Percentiles rank a stretch among this genome's conserved stretches.
Conservation (phyloP, 148 eudicot species). For the Persicaria tinctoria region DNA sequence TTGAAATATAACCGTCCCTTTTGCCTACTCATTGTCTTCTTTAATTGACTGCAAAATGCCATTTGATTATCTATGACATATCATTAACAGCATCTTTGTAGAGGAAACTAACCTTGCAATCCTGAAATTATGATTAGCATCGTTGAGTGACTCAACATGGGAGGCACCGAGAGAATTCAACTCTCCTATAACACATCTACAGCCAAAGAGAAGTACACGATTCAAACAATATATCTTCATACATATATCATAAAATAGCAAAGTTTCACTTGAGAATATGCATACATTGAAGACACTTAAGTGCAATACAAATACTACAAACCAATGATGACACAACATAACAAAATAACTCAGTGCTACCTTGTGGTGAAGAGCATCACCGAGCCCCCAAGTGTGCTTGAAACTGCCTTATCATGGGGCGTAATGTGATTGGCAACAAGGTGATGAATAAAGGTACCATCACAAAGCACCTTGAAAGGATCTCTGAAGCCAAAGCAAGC, state of each 20-base stretch:
- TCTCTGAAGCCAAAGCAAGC: constrained; percentile 79
- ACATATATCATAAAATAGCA: too few relatives aligned
- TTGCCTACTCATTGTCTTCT: background rate
- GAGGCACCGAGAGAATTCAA: constrained; percentile 58
- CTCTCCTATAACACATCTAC: constrained; percentile 80
- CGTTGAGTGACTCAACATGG: constrained; percentile 41
- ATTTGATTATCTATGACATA: background rate
- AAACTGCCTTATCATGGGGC: constrained; percentile 51
- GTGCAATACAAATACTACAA: background rate
- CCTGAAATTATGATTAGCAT: constrained; percentile 42
- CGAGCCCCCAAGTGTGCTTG: constrained; percentile 43
- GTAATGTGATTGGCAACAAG: constrained; percentile 40
- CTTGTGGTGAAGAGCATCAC: constrained; percentile 76
- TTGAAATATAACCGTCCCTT: background rate
- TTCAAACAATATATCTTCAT: background rate
- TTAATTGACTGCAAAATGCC: background rate
- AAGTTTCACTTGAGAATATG: too few relatives aligned
- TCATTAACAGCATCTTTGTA: background rate
- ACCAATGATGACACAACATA: background rate
- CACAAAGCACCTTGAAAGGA: constrained; percentile 85
- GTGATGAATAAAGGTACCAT: constrained; percentile 83
- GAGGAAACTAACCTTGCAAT: constrained; percentile 53
- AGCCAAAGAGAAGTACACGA: background rate
- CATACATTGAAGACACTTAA: too few relatives aligned
- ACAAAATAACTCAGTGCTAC: constrained; percentile 18